phyloP scores from a whole-genome alignment of 805 yeast species.

The Metschnikowia kofuensis region DNA sequence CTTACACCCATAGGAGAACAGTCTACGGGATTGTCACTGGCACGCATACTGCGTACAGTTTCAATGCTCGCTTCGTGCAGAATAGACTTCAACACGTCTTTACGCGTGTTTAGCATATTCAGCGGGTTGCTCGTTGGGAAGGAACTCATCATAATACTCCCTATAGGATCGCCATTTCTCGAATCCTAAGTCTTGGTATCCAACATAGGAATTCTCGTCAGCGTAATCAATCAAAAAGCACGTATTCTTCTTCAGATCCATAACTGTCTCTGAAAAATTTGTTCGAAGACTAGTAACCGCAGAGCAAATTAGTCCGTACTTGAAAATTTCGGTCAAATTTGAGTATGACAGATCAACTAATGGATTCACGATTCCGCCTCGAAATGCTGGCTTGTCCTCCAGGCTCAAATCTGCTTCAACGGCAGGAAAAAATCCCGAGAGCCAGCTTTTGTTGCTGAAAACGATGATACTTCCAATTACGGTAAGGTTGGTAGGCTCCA shows the following conservation, averaged over 20 bases:
- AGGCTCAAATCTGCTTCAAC: slow-evolving; percentile 37
- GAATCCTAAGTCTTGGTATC: slow-evolving; percentile 44
- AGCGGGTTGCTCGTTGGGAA: background rate
- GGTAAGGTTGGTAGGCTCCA: slow-evolving; percentile 50
- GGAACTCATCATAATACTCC: slow-evolving; percentile 30
- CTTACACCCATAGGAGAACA: no score
- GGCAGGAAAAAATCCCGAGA: slow-evolving; percentile 51
- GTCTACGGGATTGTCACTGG: no score
- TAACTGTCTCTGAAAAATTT: slow-evolving; percentile 24
- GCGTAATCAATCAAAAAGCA: slow-evolving; percentile 38
- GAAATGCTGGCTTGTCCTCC: slow-evolving; percentile 14
- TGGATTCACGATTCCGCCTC: slow-evolving; percentile 54
- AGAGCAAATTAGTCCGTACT: slow-evolving; percentile 55
- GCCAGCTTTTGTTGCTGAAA: slow-evolving; percentile 43
- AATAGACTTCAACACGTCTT: no score
- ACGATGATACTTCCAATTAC: slow-evolving; percentile 52
- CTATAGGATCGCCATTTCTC: slow-evolving; percentile 36
- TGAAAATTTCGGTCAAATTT: slow-evolving; percentile 52
- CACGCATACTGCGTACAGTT: no score
- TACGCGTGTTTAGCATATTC: no score
- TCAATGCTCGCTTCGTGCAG: no score
- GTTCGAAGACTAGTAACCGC: slow-evolving; percentile 20
- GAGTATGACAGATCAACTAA: slow-evolving; percentile 52
- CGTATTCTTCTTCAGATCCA: slow-evolving; percentile 23
- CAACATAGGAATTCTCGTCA: slow-evolving; percentile 32